Percentiles rank a stretch among this genome's conserved stretches.
These are phyloP conservation scores for Hypomyces rosellus DNA, from an alignment of 2,329 filamentous ascomycete species.

Conservation along the genomic window DNA sequence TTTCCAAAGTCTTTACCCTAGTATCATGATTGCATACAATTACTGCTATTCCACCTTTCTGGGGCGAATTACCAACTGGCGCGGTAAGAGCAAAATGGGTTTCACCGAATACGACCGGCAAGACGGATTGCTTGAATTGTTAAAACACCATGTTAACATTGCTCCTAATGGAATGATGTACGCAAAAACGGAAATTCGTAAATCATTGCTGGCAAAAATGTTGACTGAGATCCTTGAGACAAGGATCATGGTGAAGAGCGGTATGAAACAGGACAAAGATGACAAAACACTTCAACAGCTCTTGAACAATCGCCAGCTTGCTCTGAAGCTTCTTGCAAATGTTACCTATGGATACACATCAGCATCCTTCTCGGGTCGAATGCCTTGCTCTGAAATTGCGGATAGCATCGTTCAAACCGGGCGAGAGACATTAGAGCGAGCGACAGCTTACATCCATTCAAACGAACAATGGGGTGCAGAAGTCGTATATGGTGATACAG, in stretches of 20 bases:
- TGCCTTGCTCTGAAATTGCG: constrained; percentile 97
- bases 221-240: constrained; percentile 92
- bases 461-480: constrained; percentile 85
- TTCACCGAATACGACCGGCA: constrained; percentile 82
- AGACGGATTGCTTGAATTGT: constrained; percentile 64
- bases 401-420: constrained; percentile 97
- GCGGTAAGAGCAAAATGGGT: constrained; percentile 90
- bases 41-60: constrained; percentile 98
- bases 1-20: constrained; percentile 94
- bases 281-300: constrained; percentile 80
- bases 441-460: constrained; percentile 87
- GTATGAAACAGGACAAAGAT: constrained; percentile 90
- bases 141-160: constrained; percentile 84
- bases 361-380: constrained; percentile 90
- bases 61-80: constrained; percentile 78
- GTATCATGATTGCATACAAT: constrained; percentile 98
- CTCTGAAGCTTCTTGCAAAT: constrained; percentile 94
- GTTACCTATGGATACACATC: constrained; percentile 98
- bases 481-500: constrained; percentile 96
- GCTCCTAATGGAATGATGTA: constrained; percentile 97
- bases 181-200: constrained; percentile 74
- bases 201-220: constrained; percentile 93
- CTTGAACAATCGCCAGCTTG: constrained; percentile 87
- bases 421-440: constrained; percentile 87
- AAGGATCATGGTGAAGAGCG: constrained; percentile 93